Base-by-base conservation (phyloP, 495 filamentous ascomycete species). In the Penicillium riverlandense region DNA sequence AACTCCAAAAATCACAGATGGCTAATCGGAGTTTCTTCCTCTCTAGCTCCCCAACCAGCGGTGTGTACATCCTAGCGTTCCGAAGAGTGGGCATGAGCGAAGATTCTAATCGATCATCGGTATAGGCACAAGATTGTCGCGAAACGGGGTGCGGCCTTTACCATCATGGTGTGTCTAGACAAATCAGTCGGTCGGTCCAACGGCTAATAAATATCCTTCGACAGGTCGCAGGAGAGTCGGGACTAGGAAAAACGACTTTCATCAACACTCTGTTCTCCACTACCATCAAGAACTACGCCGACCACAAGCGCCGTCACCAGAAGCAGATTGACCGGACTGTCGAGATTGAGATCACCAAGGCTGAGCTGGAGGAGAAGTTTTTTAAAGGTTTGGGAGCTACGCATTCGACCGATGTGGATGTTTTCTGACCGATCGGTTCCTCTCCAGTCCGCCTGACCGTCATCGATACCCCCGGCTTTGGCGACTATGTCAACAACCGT, bases 211-310 rank as follows among this genome's bases (percentile, higher is more conserved):
- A 13, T 42, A 32, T 22, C 29, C 35, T 34, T 44, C 29, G 40
- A 41, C 54, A 94, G 88, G 88, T 96, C 71, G 92, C 95, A 74
- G 92, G 92, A 69, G 92, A 98, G 76, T 97, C 94, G 54, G 92
- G 92, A 52, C 71, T 98, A 54, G 92, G 92, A 72, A 98, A 98
- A 80, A 98, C 92, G 11, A 98, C 92, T 49, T 98, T 98, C 74
- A 96, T 98, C 82, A 98, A 98, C 82, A 98, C 92, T 41, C 80
- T 98, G 30, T 98, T 98, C 75, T 97, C 92, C 39, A 98, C 92
- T 48, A 98, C 92, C 55, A 98, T 98, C 78, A 98, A 98, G 78
- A 98, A 97, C 79, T 98, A 98, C 66, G 91, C 92, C 74, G 92
- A 98, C 65, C 92, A 98, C 78, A 90, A 92, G 75, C 85, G 88